Evolutionary conservation across 2,329 filamentous ascomycete genomes (phyloP).

Genomic region (Thielaviopsis ethacetica): DNA sequence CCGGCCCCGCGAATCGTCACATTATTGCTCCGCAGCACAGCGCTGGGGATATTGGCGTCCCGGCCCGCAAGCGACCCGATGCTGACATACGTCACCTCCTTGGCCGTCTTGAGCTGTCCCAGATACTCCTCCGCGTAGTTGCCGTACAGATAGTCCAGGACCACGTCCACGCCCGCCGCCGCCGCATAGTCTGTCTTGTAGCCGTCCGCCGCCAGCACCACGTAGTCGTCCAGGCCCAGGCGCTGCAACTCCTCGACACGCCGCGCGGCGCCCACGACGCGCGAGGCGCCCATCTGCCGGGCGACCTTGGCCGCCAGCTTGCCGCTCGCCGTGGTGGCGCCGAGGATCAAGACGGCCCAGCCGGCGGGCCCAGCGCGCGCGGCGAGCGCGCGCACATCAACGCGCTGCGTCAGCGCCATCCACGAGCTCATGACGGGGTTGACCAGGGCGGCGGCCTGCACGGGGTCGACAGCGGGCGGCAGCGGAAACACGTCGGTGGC

Average conservation of each 20-base stretch:
- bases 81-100: conserved; percentile 35
- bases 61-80: conserved; percentile 29
- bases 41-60: conserved; percentile 24
- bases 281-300: conserved; percentile 29
- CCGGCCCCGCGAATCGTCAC: conserved; percentile 31
- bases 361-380: conserved; percentile 13
- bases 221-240: conserved; percentile 16
- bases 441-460: conserved; percentile 33
- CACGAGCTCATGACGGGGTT: conserved; percentile 40
- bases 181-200: not conserved
- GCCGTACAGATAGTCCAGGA: conserved; percentile 43
- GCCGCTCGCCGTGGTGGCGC: conserved; percentile 36
- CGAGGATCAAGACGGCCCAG: conserved; percentile 34
- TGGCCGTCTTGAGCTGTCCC: conserved; percentile 22
- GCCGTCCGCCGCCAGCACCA: not conserved
- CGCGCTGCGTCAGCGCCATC: conserved; percentile 37
- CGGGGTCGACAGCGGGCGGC: conserved; percentile 28
- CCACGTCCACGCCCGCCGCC: conserved; percentile 31
- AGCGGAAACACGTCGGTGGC: conserved; percentile 23
- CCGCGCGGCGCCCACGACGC: conserved; percentile 34
- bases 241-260: not conserved
- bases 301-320: conserved; percentile 32
- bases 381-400: conserved; percentile 11
- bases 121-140: conserved; percentile 26
- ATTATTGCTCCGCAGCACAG: conserved; percentile 30